phyloP scores from a whole-genome alignment of 345 rosid genomes.

The Psidium guajava region DNA sequence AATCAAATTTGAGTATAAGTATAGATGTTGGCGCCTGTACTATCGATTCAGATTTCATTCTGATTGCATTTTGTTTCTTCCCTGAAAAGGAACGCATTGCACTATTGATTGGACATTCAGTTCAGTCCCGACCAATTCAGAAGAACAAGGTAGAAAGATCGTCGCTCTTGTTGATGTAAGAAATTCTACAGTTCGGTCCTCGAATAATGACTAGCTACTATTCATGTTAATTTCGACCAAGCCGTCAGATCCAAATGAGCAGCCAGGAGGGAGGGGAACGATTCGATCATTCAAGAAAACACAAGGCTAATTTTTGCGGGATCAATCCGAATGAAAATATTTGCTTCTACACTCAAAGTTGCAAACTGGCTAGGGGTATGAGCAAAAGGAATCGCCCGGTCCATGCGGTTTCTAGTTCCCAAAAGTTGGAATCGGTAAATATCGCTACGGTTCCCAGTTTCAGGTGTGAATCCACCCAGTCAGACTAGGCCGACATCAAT shows the following conservation, averaged over 20 bases:
- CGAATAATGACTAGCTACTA: not conserved
- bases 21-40: not conserved
- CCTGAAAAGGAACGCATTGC: not conserved
- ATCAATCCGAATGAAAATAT: not conserved
- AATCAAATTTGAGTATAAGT: not conserved
- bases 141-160: not conserved
- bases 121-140: not conserved
- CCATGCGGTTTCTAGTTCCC: too few species aligned
- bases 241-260: not conserved
- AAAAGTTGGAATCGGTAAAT: too few species aligned
- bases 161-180: not conserved
- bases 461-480: too few species aligned
- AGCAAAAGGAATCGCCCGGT: too few species aligned
- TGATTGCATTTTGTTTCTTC: not conserved
- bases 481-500: too few species aligned
- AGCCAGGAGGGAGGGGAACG: not conserved
- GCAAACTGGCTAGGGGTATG: too few species aligned
- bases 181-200: not conserved
- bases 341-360: not conserved
- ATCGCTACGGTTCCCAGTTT: too few species aligned
- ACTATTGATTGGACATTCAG: not conserved
- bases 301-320: not conserved
- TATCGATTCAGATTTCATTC: not conserved
- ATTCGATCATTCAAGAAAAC: not conserved
- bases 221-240: too few species aligned